phyloP scores from a whole-genome alignment of 2,329 filamentous ascomycete species.

The Pyricularia grisea region DNA sequence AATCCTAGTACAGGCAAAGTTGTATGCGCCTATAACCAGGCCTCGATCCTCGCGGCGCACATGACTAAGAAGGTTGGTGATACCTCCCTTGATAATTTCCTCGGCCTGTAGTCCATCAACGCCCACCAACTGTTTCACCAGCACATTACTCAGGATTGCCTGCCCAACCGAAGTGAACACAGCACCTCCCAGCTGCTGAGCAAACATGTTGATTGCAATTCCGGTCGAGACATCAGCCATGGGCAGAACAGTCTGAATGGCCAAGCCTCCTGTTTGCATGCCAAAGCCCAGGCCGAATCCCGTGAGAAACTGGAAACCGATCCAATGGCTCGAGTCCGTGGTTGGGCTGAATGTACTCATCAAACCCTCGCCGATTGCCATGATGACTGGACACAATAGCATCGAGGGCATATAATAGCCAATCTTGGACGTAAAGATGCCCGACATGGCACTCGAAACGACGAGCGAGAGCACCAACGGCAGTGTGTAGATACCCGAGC shows the following conservation, averaged over 20 bases:
- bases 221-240: constrained; percentile 44
- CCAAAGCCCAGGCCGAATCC: constrained; percentile 50
- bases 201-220: constrained; percentile 46
- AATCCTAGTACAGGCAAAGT: constrained; percentile 49
- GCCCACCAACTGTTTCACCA: constrained; percentile 26
- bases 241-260: constrained; percentile 43
- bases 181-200: constrained; percentile 49
- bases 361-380: constrained; percentile 44
- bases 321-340: constrained; percentile 43
- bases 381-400: constrained; percentile 38
- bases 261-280: constrained; percentile 48
- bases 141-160: constrained; percentile 38
- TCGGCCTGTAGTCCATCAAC: constrained; percentile 33
- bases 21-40: constrained; percentile 54
- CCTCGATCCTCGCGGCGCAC: constrained; percentile 40
- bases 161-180: constrained; percentile 49
- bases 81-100: constrained; percentile 36
- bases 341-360: constrained; percentile 43
- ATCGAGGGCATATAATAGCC: constrained; percentile 53
- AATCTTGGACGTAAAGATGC: constrained; percentile 37
- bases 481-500: constrained; percentile 48
- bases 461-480: constrained; percentile 48
- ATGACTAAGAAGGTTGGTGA: constrained; percentile 48
- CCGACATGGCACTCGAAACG: constrained; percentile 37
- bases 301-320: constrained; percentile 48